Base-by-base conservation (phyloP, 208 protist genomes). In the Phytomonas sp. region DNA sequence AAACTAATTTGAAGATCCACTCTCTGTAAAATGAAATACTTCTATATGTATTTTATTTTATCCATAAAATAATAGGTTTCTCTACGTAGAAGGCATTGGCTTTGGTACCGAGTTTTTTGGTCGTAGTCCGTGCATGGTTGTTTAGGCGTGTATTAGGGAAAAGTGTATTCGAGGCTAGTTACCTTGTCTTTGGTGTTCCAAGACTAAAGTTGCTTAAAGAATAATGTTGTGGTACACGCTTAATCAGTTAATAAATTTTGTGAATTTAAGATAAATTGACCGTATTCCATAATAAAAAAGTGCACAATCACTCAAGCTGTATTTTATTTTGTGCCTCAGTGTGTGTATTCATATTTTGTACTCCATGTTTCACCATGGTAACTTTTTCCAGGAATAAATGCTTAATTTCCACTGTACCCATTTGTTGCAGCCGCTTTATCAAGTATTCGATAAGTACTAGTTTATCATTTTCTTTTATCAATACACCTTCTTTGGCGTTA, bases 1-100 rank as follows among this genome's bases (percentile, higher is more conserved):
- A 88, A 60, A 82, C 88, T 60, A 86, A 87, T 67, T 76, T 99
- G 43, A 97, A 98, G 72, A 94, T 98, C n/a, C 97, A 98, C 79
- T 97, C 96, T 65, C 94, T 98, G 68, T 98, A 97, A 73, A 62
- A 34, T 4, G 62, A 36, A 32, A 62, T 36, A 34, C 33, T 7
- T 34, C 0, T 65, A 9, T 72, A 33, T 53, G 8, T 29, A 23
- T 72, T 51, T 40, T 56, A 53, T 8, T 59, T 32, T 60, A 53
- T 11, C 28, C 17, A 11, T 68, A 5, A 53, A 46, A 46, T 23
- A 23, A 46, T 9, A 46, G 40, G 11, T 23, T 46, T 46, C 7
- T 23, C 15, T 2, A 23, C 11, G 40, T 46, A 23, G 40, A 1
- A 17, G 40, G 40, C 40, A 46, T 20, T 46, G 7, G 7, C 15